A percentile compares a stretch with the other conserved stretches of the same genome.
These are phyloP conservation scores for Prinsepia uniflora DNA, from an alignment of 306 rosid genomes.

Conservation along the genomic window DNA sequence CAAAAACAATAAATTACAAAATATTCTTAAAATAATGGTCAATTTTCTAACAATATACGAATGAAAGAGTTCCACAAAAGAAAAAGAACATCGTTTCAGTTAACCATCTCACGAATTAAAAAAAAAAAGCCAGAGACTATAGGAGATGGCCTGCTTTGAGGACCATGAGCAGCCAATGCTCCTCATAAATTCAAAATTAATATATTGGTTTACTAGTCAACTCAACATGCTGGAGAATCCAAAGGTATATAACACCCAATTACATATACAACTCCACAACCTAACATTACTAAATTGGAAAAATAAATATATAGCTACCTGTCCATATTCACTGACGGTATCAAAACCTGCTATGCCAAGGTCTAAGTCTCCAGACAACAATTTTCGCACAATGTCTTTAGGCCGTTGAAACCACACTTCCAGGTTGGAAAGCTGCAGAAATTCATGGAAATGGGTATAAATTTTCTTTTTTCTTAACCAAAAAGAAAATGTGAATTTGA, in stretches of 20 bases:
- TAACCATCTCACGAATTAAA: neutral
- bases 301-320: conserved; percentile 28
- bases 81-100: neutral
- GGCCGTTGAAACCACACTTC: conserved; percentile 97
- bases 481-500: neutral
- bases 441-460: neutral
- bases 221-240: neutral
- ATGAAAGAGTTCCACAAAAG: neutral
- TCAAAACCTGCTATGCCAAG: conserved; percentile 93
- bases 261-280: neutral
- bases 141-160: neutral
- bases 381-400: conserved; percentile 71
- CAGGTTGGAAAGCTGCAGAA: conserved; percentile 61
- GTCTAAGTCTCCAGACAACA: conserved; percentile 85
- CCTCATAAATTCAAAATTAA: neutral
- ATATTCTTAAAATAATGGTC: neutral
- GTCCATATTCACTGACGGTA: conserved; percentile 64
- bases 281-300: neutral
- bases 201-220: neutral
- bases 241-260: neutral
- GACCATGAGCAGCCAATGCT: neutral
- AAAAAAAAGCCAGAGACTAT: neutral
- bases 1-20: neutral
- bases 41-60: neutral
- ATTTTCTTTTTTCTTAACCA: neutral